Evolutionary conservation across 768 basidiomycete genomes (phyloP), one percentile per base, ranked within the genome.

Genomic region (Hypholoma sublateritium): DNA sequence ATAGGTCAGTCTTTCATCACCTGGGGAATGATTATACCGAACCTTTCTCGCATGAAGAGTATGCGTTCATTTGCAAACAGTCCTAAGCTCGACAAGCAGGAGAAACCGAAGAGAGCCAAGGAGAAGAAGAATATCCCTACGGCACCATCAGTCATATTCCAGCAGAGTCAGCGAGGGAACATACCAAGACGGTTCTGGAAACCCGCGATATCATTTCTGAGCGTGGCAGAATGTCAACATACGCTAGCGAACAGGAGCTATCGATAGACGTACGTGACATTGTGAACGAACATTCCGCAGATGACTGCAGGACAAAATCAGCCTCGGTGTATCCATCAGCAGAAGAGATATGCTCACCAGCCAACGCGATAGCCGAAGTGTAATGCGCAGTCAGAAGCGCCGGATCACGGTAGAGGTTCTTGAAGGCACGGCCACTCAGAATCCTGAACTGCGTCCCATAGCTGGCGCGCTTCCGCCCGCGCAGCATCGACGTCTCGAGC

Each of bases 1-100:
- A n/a, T 12, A 45, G 36, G n/a, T 44, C 19, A 45, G 25, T 51
- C 14, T 13, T 9, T 17, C 44, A 21, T 34, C 9, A 25, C 5
- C 51, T 28, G 22, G 22, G 9, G 12, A 53, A 28, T 24, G 22
- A 19, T 8, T 65, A 80, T 3, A 9, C 28, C 28, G 42, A 60
- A 95, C 91, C 96, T 81, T 72, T 99, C 97, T n/a, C 97, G 87
- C 86, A 98, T 98, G 77, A 98, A 99, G 48, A 99, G 73, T 56
- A 98, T 87, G 43, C 97, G 83, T 67, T 99, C 97, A 62, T 93
- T 94, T 5, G 97, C 92, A 67, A 99, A 98, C 49, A 97, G 74
- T 3, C 93, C 91, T 50, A 99, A 76, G 53, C 95, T 98, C 9
- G 95, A 95, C 55, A 99, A 74, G 68, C 94, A 96, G 4, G 96